These are phyloP conservation scores for Lentinula sp. DNA, from an alignment of 768 basidiomycete species.

Conservation along the genomic window DNA sequence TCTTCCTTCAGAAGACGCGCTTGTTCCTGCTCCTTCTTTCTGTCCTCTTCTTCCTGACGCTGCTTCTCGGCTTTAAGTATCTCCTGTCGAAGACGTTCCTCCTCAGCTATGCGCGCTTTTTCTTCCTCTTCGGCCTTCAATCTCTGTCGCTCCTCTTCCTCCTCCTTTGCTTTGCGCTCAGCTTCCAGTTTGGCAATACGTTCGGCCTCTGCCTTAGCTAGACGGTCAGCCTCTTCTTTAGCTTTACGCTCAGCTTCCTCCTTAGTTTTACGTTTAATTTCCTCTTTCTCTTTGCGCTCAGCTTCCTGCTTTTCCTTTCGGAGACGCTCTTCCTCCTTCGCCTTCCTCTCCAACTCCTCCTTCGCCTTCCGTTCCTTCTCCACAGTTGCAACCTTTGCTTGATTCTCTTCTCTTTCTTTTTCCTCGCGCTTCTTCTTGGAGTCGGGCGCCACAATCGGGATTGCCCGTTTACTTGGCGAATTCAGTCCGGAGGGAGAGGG, in stretches of 20 bases:
- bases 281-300: constrained; percentile 21
- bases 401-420: constrained; percentile 33
- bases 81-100: constrained; percentile 37
- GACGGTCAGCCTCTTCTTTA: constrained; percentile 17
- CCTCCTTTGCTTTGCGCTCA: constrained; percentile 27
- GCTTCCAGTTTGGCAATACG: constrained; percentile 43
- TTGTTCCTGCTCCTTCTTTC: constrained; percentile 33
- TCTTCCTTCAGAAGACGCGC: constrained; percentile 43
- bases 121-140: constrained; percentile 20
- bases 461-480: constrained; percentile 29
- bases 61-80: constrained; percentile 26
- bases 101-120: constrained; percentile 26
- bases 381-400: constrained; percentile 25
- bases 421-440: constrained; percentile 44
- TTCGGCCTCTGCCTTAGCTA: constrained; percentile 30
- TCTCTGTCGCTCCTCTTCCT: constrained; percentile 24
- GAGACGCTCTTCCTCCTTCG: constrained; percentile 39
- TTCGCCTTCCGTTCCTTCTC: constrained; percentile 21
- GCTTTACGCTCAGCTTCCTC: constrained; percentile 21
- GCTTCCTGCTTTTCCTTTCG: constrained; percentile 27
- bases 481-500: constrained; percentile 26
- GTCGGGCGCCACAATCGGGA: constrained; percentile 64
- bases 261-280: constrained; percentile 32
- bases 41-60: constrained; percentile 21
- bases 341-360: constrained; percentile 36